Evolutionary conservation across 2,329 filamentous ascomycete genomes (phyloP).

Genomic region (Raffaelea deltoideospora): DNA sequence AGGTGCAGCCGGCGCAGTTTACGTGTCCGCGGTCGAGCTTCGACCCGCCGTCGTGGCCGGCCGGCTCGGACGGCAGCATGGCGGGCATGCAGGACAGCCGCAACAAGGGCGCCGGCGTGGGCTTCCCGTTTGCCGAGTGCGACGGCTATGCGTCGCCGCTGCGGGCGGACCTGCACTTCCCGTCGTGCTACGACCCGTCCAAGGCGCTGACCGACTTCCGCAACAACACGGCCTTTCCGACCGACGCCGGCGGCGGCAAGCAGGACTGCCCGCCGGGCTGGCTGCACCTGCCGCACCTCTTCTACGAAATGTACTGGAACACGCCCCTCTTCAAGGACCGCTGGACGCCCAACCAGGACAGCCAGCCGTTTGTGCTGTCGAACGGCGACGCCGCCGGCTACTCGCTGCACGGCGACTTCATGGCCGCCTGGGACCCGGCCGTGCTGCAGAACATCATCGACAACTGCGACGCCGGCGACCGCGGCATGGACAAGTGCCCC

Average conservation of each 20-base stretch:
- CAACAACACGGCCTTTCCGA: conserved; percentile 53
- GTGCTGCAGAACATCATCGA: conserved; percentile 53
- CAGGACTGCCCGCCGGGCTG: conserved; percentile 38
- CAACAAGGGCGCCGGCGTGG: conserved; percentile 41
- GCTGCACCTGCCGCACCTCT: conserved; percentile 40
- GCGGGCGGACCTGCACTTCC: conserved; percentile 55
- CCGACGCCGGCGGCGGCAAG: conserved; percentile 25
- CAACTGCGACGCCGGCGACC: conserved; percentile 44
- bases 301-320: conserved; percentile 47
- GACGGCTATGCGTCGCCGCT: conserved; percentile 45
- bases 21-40: conserved; percentile 41
- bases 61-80: conserved; percentile 35
- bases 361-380: conserved; percentile 51
- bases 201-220: conserved; percentile 43
- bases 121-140: conserved; percentile 59
- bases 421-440: conserved; percentile 54
- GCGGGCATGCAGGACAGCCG: conserved; percentile 38
- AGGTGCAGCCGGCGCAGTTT: conserved; percentile 39
- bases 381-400: conserved; percentile 58
- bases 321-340: conserved; percentile 34
- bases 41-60: conserved; percentile 35
- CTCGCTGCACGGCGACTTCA: conserved; percentile 57
- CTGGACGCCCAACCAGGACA: conserved; percentile 38
- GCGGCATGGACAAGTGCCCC: conserved; percentile 48
- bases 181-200: conserved; percentile 56